Conservation (phyloP, 768 basidiomycete genomes). For the Suillus decipiens region DNA sequence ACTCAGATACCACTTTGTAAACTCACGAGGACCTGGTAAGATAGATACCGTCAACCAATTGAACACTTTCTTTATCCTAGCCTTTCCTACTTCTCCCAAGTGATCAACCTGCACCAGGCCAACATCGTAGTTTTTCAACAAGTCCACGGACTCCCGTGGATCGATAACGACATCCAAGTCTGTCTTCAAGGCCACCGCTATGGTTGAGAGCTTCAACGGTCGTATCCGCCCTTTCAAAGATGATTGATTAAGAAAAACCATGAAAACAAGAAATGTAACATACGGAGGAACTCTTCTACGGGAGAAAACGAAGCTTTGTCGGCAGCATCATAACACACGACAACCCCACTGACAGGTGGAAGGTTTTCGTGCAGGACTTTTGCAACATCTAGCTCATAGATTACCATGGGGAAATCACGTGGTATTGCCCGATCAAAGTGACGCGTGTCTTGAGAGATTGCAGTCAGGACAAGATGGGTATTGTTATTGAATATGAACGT, state of each 20-base stretch:
- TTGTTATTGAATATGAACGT: slow-evolving; percentile 14
- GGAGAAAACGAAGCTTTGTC: slow-evolving; percentile 61
- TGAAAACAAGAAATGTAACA: slow-evolving; percentile 33
- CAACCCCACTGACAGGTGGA: slow-evolving; percentile 72
- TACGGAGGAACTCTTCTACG: slow-evolving; percentile 71
- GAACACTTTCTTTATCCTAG: slow-evolving; percentile 74
- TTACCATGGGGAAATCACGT: slow-evolving; percentile 46
- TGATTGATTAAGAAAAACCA: slow-evolving; percentile 16
- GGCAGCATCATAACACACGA: slow-evolving; percentile 85
- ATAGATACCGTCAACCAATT: slow-evolving; percentile 73
- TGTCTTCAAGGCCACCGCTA: slow-evolving; percentile 88
- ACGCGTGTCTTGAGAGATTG: slow-evolving; percentile 35
- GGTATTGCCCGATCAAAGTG: slow-evolving; percentile 35
- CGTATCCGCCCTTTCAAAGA: slow-evolving; percentile 53
- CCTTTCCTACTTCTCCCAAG: slow-evolving; percentile 55
- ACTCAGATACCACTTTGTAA: background rate
- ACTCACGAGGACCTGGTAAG: slow-evolving; percentile 45
- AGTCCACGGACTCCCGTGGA: slow-evolving; percentile 48
- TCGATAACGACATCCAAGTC: slow-evolving; percentile 65
- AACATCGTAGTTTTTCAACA: slow-evolving; percentile 65
- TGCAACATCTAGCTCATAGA: slow-evolving; percentile 57
- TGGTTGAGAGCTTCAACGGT: slow-evolving; percentile 57
- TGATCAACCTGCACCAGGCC: slow-evolving; percentile 78
- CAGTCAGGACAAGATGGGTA: slow-evolving; percentile 21
- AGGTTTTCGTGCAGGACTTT: slow-evolving; percentile 44